Conservation (phyloP, 2,329 filamentous ascomycete genomes). For the Microcyclosporella mali region DNA sequence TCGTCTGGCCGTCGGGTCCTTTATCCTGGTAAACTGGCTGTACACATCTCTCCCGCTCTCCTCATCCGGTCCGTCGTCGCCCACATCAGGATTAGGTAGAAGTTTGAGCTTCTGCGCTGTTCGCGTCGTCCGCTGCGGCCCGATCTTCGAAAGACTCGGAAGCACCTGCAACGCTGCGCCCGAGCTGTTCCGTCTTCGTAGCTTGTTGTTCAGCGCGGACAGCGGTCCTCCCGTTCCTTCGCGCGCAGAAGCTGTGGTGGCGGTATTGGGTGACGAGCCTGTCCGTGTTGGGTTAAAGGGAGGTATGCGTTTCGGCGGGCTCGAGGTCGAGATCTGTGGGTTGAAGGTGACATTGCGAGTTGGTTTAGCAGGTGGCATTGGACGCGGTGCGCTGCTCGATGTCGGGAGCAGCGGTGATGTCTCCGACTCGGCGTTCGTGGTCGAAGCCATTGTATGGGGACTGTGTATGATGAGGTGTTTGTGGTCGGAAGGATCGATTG, state of each 20-base stretch:
- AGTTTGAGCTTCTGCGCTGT: constrained; percentile 96
- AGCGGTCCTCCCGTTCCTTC: constrained; percentile 55
- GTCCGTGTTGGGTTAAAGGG: constrained; percentile 31
- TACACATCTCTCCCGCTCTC: constrained; percentile 94
- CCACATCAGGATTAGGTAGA: constrained; percentile 82
- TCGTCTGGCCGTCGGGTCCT: constrained; percentile 85
- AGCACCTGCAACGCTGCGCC: constrained; percentile 50
- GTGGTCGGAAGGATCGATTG: not conserved
- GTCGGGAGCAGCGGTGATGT: constrained; percentile 20
- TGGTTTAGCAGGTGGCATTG: constrained; percentile 32
- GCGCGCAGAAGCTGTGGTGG: constrained; percentile 32
- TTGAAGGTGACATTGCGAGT: constrained; percentile 71
- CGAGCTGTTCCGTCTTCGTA: constrained; percentile 79
- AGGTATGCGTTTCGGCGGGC: constrained; percentile 32
- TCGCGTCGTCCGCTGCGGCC: constrained; percentile 89
- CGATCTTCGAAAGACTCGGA: constrained; percentile 63
- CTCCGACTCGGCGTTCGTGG: constrained; percentile 10
- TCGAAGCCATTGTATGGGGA: constrained; percentile 11
- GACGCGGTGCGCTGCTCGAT: constrained; percentile 11
- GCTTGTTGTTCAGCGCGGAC: constrained; percentile 76
- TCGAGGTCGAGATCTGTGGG: constrained; percentile 48
- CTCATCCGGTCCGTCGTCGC: constrained; percentile 70
- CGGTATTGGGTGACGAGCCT: not conserved
- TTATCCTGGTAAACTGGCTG: constrained; percentile 95
- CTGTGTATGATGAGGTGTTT: not conserved